These are phyloP conservation scores for Yamadazyma laniorum DNA, from an alignment of 805 yeast genomes.

Conservation along the genomic window DNA sequence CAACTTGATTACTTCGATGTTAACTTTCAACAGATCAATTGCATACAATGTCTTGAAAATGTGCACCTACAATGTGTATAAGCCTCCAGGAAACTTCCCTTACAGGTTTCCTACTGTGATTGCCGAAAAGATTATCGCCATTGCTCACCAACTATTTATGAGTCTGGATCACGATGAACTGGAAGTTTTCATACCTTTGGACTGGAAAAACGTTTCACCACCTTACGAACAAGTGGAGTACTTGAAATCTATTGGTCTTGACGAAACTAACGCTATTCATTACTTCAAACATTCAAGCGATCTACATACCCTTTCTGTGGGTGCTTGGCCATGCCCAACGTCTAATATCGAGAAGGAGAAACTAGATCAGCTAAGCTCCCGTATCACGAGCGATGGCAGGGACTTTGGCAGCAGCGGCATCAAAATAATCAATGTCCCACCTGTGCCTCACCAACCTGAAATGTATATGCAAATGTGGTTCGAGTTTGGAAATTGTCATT, in stretches of 20 bases:
- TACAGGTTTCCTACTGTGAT: conserved; percentile 27
- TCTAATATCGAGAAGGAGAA: conserved; percentile 8
- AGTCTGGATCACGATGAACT: conserved; percentile 13
- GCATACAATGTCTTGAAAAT: background rate
- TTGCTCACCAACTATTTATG: conserved; percentile 44
- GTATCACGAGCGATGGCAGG: background rate
- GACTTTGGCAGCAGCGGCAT: background rate
- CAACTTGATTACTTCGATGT: conserved; percentile 23
- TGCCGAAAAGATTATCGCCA: conserved; percentile 44
- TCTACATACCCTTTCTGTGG: conserved; percentile 9
- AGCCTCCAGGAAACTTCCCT: too few relatives aligned
- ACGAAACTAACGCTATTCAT: conserved; percentile 25
- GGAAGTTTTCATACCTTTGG: conserved; percentile 31
- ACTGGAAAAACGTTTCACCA: conserved; percentile 38
- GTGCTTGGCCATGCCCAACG: conserved; percentile 17
- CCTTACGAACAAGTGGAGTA: conserved; percentile 29
- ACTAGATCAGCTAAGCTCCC: conserved; percentile 5
- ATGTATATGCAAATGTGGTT: conserved; percentile 8
- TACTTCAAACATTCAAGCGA: conserved; percentile 24
- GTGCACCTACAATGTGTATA: conserved; percentile 6
- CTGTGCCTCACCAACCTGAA: too few relatives aligned
- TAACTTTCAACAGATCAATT: conserved; percentile 40
- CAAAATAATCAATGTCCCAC: too few relatives aligned
- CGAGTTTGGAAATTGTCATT: conserved; percentile 6
- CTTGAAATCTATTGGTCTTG: conserved; percentile 23